A percentile compares a stretch with the other conserved stretches of the same genome.
Conservation (phyloP, 2,329 filamentous ascomycete genomes). For the Blastomyces gilchristii region DNA sequence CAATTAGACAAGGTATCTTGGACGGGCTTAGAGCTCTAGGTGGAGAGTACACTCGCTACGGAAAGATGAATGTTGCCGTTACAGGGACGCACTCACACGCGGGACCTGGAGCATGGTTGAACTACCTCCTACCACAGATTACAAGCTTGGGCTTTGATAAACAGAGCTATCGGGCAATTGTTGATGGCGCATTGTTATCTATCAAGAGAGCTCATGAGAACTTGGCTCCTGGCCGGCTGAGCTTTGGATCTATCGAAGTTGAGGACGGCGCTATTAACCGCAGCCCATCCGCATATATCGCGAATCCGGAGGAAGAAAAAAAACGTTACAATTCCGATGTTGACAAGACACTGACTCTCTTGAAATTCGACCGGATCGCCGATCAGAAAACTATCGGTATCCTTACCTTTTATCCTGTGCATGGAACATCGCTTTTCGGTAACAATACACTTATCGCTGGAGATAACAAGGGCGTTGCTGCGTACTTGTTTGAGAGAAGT, state of each 20-base stretch:
- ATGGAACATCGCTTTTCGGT: slow-evolving; percentile 80
- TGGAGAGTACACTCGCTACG: slow-evolving; percentile 62
- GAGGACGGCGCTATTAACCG: slow-evolving; percentile 76
- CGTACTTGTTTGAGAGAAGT: slow-evolving; percentile 69
- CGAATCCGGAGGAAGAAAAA: slow-evolving; percentile 70
- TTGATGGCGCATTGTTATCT: slow-evolving; percentile 72
- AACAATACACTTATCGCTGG: slow-evolving; percentile 87
- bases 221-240: slow-evolving; percentile 59
- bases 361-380: slow-evolving; percentile 64
- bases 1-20: slow-evolving; percentile 76
- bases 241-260: slow-evolving; percentile 58
- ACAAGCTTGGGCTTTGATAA: slow-evolving; percentile 77
- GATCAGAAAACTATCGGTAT: slow-evolving; percentile 70
- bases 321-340: slow-evolving; percentile 53
- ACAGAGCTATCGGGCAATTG: slow-evolving; percentile 80
- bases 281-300: slow-evolving; percentile 76
- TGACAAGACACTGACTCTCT: slow-evolving; percentile 69
- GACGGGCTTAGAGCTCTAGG: slow-evolving; percentile 62
- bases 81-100: slow-evolving; percentile 91
- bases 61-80: slow-evolving; percentile 70
- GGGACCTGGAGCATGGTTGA: slow-evolving; percentile 85
- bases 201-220: slow-evolving; percentile 70
- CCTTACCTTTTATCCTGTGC: slow-evolving; percentile 83
- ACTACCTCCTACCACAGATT: slow-evolving; percentile 86
- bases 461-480: slow-evolving; percentile 95